Percentiles rank a stretch among this genome's conserved stretches.
Evolutionary conservation across 1,284 basidiomycete species (phyloP).

Genomic region (Athelia sp.): DNA sequence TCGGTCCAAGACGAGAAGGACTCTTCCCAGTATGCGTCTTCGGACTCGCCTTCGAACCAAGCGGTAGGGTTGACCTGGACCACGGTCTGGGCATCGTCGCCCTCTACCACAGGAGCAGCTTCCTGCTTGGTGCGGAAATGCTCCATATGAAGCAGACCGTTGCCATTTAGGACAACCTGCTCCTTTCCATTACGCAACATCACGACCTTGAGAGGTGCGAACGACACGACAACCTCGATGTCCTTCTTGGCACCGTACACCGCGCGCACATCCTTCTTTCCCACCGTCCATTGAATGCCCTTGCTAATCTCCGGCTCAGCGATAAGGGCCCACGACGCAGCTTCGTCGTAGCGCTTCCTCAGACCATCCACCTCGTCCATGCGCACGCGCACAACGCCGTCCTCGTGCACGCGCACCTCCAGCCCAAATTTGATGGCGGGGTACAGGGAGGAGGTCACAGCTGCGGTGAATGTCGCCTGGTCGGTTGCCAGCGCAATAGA

Average conservation of each 20-base stretch:
- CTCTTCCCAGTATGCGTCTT: slow-evolving; percentile 90
- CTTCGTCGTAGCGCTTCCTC: slow-evolving; percentile 83
- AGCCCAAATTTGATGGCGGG: slow-evolving; percentile 78
- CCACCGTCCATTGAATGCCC: slow-evolving; percentile 55
- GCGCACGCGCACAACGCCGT: slow-evolving; percentile 79
- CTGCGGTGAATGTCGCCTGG: slow-evolving; percentile 63
- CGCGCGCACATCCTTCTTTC: slow-evolving; percentile 57
- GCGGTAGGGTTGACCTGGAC: slow-evolving; percentile 55
- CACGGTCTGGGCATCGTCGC: slow-evolving; percentile 48
- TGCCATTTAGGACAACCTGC: slow-evolving; percentile 87
- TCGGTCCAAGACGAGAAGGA: slow-evolving; percentile 84
- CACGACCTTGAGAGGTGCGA: slow-evolving; percentile 70
- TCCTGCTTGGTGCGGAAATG: slow-evolving; percentile 80
- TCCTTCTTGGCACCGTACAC: slow-evolving; percentile 53
- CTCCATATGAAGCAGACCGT: slow-evolving; percentile 94
- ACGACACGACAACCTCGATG: slow-evolving; percentile 64
- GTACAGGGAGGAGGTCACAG: slow-evolving; percentile 75
- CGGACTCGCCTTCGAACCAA: slow-evolving; percentile 85
- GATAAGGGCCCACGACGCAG: slow-evolving; percentile 80
- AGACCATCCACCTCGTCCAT: slow-evolving; percentile 83
- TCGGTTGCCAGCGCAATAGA: slow-evolving; percentile 45
- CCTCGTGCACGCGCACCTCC: slow-evolving; percentile 75
- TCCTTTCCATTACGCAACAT: slow-evolving; percentile 72
- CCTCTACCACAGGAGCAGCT: slow-evolving; percentile 35
- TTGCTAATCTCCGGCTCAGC: slow-evolving; percentile 59